Conservation (phyloP, 78 protist genomes). For the Chrysochromulina parva region DNA sequence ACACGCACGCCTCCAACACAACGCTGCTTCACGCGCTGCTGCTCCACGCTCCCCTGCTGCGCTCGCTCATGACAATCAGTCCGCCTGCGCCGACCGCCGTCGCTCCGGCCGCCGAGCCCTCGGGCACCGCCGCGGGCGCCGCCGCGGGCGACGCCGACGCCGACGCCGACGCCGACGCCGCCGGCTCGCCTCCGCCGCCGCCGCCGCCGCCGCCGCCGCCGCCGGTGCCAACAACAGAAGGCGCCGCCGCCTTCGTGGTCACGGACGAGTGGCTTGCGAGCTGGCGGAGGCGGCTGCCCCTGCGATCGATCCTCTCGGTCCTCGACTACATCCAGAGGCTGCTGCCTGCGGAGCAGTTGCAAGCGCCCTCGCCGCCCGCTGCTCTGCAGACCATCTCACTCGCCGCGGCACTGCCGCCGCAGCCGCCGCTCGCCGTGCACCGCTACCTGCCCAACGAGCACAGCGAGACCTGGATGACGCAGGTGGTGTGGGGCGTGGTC, state of each 20-base stretch:
- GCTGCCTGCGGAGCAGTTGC: neutral
- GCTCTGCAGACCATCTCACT: neutral
- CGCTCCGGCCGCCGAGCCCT: no score
- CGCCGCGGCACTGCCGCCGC: conserved; percentile 13
- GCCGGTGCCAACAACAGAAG: no score
- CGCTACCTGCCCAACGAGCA: neutral
- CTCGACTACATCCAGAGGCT: neutral
- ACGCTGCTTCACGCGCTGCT: neutral
- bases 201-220: neutral
- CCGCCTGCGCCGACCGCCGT: no score
- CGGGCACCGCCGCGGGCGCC: neutral
- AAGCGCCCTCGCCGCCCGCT: no score
- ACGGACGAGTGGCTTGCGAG: neutral
- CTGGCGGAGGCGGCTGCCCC: neutral
- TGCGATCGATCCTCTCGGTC: neutral
- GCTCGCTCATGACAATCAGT: neutral
- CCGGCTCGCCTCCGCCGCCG: neutral
- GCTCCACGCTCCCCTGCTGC: neutral
- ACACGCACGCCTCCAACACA: neutral
- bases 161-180: neutral
- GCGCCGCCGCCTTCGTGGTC: neutral
- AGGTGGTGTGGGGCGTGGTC: conserved; percentile 3
- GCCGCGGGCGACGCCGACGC: neutral
- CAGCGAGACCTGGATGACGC: neutral
- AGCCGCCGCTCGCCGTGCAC: neutral